phyloP scores from a whole-genome alignment of 73 alveolate genomes.

The Tetrahymena elliotti region DNA sequence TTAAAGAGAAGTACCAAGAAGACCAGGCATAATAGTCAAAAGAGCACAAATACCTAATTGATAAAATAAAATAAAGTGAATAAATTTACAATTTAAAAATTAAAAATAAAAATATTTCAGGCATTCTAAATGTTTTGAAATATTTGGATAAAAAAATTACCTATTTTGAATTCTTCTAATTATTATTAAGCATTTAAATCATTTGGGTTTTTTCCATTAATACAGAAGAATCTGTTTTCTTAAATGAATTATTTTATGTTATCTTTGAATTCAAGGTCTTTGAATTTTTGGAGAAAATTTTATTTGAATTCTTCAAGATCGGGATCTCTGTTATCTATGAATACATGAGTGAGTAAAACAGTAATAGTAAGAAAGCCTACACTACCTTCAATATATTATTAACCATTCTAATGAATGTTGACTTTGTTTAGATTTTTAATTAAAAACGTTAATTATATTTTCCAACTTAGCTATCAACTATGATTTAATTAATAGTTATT shows the following conservation, averaged over 20 bases:
- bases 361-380: background rate
- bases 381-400: background rate
- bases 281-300: background rate
- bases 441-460: no score
- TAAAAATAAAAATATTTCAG: no score
- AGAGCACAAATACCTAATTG: slow-evolving; percentile 23
- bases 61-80: background rate
- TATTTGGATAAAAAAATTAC: background rate
- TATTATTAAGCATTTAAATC: background rate
- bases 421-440: background rate
- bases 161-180: background rate
- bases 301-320: background rate
- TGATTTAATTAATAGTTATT: background rate
- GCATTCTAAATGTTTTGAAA: background rate
- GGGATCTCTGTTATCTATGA: background rate
- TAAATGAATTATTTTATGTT: background rate
- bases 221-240: background rate
- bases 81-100: no score
- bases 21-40: slow-evolving; percentile 20
- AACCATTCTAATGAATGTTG: background rate
- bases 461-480: background rate
- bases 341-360: background rate
- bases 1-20: slow-evolving; percentile 26
- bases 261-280: background rate
- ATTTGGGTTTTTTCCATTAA: background rate